Conservation (phyloP, 2,329 filamentous ascomycete genomes). For the Cryphonectria japonica region DNA sequence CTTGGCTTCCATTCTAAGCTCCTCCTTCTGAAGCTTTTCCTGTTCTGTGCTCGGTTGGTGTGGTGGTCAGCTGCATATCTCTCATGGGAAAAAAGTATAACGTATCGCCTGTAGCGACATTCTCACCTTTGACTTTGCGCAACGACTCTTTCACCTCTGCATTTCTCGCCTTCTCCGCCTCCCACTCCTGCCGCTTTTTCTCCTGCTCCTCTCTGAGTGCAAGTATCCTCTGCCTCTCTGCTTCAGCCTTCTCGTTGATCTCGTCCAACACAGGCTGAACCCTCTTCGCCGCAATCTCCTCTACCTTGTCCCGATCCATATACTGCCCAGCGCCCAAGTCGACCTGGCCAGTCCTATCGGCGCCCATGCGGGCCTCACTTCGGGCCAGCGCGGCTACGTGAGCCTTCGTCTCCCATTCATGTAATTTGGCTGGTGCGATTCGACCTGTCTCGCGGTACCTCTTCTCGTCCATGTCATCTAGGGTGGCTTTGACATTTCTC, state of each 20-base stretch:
- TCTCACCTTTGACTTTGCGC: conserved; percentile 49
- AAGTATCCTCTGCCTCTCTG: conserved; percentile 68
- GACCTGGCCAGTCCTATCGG: conserved; percentile 58
- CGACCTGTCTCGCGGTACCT: conserved; percentile 78
- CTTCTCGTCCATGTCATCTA: conserved; percentile 81
- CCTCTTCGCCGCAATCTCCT: conserved; percentile 75
- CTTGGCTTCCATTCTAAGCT: conserved; percentile 67
- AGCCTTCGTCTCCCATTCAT: conserved; percentile 80
- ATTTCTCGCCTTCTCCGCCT: conserved; percentile 55
- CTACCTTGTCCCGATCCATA: conserved; percentile 76
- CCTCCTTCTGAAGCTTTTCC: conserved; percentile 68
- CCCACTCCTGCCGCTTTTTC: conserved; percentile 63
- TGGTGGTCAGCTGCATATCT: background rate
- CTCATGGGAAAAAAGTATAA: background rate
- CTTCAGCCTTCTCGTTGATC: conserved; percentile 77
- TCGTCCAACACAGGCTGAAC: conserved; percentile 85
- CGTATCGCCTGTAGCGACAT: too few species aligned
- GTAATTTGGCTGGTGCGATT: conserved; percentile 67
- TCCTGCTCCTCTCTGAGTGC: conserved; percentile 67
- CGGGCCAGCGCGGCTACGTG: conserved; percentile 69
- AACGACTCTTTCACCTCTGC: conserved; percentile 36
- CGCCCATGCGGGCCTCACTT: conserved; percentile 58
- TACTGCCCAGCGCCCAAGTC: conserved; percentile 81
- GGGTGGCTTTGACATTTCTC: conserved; percentile 78
- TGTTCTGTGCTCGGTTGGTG: conserved; percentile 45